Evolutionary conservation across 129 eudicot species (phyloP).

Genomic region (Sambucus nigra): DNA sequence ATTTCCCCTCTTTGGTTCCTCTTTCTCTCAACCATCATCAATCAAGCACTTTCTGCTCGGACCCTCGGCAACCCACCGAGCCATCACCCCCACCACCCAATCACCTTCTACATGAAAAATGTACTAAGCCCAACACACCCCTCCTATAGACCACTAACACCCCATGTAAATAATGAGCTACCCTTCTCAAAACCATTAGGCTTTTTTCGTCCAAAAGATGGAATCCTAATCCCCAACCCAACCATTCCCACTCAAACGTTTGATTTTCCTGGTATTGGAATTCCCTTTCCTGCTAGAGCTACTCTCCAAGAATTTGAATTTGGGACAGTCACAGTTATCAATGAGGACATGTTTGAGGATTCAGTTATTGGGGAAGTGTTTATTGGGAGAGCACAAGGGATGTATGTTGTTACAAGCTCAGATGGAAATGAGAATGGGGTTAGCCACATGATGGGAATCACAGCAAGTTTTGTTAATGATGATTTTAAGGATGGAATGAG

Average conservation of each 20-base stretch:
- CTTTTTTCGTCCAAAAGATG: slow-evolving; percentile 23
- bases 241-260: slow-evolving; percentile 16
- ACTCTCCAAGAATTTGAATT: slow-evolving; percentile 33
- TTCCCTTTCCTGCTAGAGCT: slow-evolving; percentile 22
- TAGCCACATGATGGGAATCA: slow-evolving; percentile 51
- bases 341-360: slow-evolving; percentile 27
- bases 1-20: slow-evolving; percentile 28
- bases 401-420: slow-evolving; percentile 36
- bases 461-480: slow-evolving; percentile 18
- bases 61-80: slow-evolving; percentile 15
- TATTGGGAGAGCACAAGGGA: slow-evolving; percentile 46
- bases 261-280: slow-evolving; percentile 22
- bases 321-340: slow-evolving; percentile 30
- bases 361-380: slow-evolving; percentile 18
- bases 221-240: slow-evolving; percentile 21
- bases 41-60: slow-evolving; percentile 27
- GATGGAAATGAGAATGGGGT: slow-evolving; percentile 30
- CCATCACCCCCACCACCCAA: slow-evolving; percentile 15
- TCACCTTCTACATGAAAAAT: slow-evolving; percentile 43
- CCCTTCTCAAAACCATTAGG: slow-evolving; percentile 35
- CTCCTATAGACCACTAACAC: slow-evolving; percentile 19
- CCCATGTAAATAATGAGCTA: slow-evolving; percentile 13
- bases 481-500: slow-evolving; percentile 29
- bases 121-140: slow-evolving; percentile 19
- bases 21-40: slow-evolving; percentile 20